Percentiles rank a stretch among this genome's conserved stretches.
Conservation (phyloP, 495 filamentous ascomycete species). For the Cercophora sp. region DNA sequence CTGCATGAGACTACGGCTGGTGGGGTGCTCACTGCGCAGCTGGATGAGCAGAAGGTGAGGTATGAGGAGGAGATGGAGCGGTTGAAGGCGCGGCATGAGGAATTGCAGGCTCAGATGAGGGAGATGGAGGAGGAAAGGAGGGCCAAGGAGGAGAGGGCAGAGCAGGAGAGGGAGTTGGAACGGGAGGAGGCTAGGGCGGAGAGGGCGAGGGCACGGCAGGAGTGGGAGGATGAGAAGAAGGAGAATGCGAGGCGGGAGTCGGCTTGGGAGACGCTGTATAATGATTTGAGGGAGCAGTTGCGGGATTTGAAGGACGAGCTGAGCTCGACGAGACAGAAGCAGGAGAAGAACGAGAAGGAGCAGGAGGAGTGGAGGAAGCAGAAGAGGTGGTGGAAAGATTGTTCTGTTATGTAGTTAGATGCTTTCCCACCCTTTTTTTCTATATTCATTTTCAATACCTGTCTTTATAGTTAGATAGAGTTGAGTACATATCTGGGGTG, state of each 20-base stretch:
- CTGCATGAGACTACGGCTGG: slow-evolving; percentile 15
- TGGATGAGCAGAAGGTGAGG: slow-evolving; percentile 1
- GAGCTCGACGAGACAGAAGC: slow-evolving; percentile 9
- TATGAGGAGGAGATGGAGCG: slow-evolving; percentile 7
- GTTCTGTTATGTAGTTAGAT: slow-evolving; percentile 4
- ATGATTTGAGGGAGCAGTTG: neutral
- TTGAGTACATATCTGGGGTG: too few relatives aligned
- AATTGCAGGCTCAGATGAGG: neutral
- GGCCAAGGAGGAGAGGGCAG: neutral
- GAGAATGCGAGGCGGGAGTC: slow-evolving; percentile 7
- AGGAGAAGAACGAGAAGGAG: slow-evolving; percentile 12
- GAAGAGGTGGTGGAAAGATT: neutral
- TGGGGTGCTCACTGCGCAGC: slow-evolving; percentile 6
- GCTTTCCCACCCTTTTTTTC: neutral
- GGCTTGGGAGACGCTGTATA: slow-evolving; percentile 1
- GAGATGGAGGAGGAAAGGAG: neutral
- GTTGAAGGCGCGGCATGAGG: slow-evolving; percentile 1
- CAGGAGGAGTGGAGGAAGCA: slow-evolving; percentile 3
- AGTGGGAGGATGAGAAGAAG: neutral
- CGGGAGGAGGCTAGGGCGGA: neutral
- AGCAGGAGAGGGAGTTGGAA: neutral
- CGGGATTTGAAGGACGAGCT: slow-evolving; percentile 1
- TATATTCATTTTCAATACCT: too few relatives aligned
- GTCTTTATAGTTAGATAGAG: too few relatives aligned
- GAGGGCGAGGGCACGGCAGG: neutral